Conservation (phyloP, 2,329 filamentous ascomycete genomes). For the Diaporthe sp. region DNA sequence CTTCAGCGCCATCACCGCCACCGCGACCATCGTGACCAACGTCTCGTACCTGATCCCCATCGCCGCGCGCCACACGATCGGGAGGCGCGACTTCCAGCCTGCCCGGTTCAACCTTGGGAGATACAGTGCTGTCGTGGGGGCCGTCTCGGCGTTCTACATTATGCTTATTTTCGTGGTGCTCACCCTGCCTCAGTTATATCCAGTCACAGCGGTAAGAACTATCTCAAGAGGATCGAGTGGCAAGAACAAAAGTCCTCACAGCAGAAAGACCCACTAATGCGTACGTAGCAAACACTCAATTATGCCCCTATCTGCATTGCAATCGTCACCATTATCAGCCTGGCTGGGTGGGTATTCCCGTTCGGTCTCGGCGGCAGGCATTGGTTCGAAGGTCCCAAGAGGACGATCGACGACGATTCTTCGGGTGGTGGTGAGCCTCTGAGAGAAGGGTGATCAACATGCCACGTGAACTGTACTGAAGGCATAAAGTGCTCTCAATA, state of each 20-base stretch:
- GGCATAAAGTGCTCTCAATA: neutral
- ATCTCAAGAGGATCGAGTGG: no score
- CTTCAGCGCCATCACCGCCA: conserved; percentile 55
- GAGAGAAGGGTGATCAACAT: neutral
- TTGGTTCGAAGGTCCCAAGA: conserved; percentile 56
- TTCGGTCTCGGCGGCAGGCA: conserved; percentile 51
- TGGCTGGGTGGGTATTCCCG: conserved; percentile 54
- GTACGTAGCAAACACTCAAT: conserved; percentile 52
- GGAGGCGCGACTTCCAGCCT: conserved; percentile 51
- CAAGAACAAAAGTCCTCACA: no score
- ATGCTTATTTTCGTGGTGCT: conserved; percentile 54
- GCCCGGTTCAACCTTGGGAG: conserved; percentile 53
- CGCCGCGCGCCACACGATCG: conserved; percentile 54
- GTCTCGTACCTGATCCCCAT: conserved; percentile 56
- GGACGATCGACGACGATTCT: conserved; percentile 49
- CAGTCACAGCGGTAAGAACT: conserved; percentile 47
- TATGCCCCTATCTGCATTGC: conserved; percentile 57
- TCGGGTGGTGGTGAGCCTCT: neutral
- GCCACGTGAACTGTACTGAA: neutral
- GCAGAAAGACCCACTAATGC: neutral
- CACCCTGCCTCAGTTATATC: conserved; percentile 55
- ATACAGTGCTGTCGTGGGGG: conserved; percentile 46
- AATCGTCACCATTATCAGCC: conserved; percentile 52
- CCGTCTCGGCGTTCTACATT: conserved; percentile 52
- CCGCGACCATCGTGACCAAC: conserved; percentile 55